These are phyloP conservation scores for Omphalotus olearius DNA, from an alignment of 1,284 basidiomycete species.

Conservation along the genomic window DNA sequence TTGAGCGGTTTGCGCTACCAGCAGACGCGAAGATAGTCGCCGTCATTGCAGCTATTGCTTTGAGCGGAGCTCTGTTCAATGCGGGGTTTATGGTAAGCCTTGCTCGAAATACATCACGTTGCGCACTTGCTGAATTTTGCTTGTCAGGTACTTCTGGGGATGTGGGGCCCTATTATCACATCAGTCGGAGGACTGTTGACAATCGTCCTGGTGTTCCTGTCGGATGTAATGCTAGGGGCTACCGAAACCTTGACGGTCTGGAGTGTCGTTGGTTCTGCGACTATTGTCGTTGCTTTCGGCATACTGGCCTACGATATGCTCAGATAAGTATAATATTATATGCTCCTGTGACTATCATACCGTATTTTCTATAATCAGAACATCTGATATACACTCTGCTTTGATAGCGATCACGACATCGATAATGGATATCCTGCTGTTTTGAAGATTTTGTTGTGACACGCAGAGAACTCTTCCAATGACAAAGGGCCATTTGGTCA, in stretches of 20 bases:
- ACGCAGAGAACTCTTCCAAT: no score
- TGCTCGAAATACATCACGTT: background rate
- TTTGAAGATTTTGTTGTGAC: no score
- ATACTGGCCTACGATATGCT: slow-evolving; percentile 71
- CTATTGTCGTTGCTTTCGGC: slow-evolving; percentile 71
- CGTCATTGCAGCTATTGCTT: slow-evolving; percentile 58
- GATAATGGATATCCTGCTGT: no score
- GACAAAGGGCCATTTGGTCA: no score
- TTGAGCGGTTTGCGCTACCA: slow-evolving; percentile 62
- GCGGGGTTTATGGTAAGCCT: slow-evolving; percentile 67
- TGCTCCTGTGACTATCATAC: background rate
- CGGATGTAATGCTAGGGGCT: slow-evolving; percentile 64
- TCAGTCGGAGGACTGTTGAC: slow-evolving; percentile 82
- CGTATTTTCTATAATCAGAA: background rate
- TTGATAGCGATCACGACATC: no score
- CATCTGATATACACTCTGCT: background rate
- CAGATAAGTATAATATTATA: slow-evolving; percentile 18
- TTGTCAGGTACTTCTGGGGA: slow-evolving; percentile 64
- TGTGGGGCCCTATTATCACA: slow-evolving; percentile 84
- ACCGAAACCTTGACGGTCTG: slow-evolving; percentile 54
- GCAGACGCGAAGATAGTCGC: slow-evolving; percentile 34
- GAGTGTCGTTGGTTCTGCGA: slow-evolving; percentile 61
- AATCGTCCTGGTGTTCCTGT: slow-evolving; percentile 75
- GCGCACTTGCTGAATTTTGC: slow-evolving; percentile 8
- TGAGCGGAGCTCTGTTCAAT: slow-evolving; percentile 71